Conservation (phyloP, 2,329 filamentous ascomycete species). For the Aspergillus ochraceoroseus region DNA sequence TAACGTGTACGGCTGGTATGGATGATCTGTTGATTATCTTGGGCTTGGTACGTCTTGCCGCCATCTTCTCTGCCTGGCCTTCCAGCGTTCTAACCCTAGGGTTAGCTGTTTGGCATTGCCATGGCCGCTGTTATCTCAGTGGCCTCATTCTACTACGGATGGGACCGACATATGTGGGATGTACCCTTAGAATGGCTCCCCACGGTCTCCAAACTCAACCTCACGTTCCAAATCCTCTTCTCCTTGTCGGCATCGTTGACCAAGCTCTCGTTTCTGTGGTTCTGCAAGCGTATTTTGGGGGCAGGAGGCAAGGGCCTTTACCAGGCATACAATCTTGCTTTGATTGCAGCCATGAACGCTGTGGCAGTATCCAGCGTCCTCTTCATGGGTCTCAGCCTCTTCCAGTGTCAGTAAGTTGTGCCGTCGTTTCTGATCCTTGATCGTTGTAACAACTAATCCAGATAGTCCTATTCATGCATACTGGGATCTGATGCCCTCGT, state of each 20-base stretch:
- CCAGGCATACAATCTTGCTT: constrained; percentile 23
- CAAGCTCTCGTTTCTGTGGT: constrained; percentile 39
- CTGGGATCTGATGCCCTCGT: constrained; percentile 29
- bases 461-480: constrained; percentile 32
- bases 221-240: constrained; percentile 38
- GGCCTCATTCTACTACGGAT: constrained; percentile 32
- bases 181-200: constrained; percentile 29
- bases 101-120: constrained; percentile 32
- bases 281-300: constrained; percentile 34
- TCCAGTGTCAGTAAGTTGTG: constrained; percentile 41
- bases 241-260: constrained; percentile 32
- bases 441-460: constrained; percentile 9
- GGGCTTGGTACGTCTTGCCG: constrained; percentile 37
- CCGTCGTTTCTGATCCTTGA: background rate
- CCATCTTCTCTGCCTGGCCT: too few species aligned
- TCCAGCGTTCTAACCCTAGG: constrained; percentile 4
- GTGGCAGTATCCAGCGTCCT: constrained; percentile 28
- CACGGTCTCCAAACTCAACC: constrained; percentile 34
- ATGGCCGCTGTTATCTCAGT: constrained; percentile 35
- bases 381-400: constrained; percentile 35
- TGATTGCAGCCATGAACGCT: constrained; percentile 28
- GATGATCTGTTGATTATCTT: constrained; percentile 47
- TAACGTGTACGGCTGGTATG: constrained; percentile 45
- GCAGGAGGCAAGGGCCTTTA: constrained; percentile 28
- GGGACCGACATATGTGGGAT: constrained; percentile 44